phyloP scores from a whole-genome alignment of 352 stramenopile species.

The Pythium aphanidermatum region DNA sequence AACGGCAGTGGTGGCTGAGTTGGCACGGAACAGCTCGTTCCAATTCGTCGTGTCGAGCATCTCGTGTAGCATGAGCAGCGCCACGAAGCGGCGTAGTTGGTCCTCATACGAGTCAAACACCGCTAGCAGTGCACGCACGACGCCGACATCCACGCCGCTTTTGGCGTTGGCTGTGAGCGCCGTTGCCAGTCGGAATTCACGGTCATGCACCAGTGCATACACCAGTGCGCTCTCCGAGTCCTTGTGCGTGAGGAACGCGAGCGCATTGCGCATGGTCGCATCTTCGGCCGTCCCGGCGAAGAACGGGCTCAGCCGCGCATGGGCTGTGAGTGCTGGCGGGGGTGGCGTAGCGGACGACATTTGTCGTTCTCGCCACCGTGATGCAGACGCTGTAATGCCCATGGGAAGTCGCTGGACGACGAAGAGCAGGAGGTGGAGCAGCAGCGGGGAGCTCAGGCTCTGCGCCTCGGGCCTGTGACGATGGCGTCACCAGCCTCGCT shows the following conservation, averaged over 20 bases:
- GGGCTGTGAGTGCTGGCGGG: not conserved
- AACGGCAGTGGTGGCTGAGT: constrained; percentile 65
- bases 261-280: constrained; percentile 48
- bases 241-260: constrained; percentile 59
- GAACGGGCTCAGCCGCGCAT: not conserved
- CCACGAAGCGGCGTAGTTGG: constrained; percentile 58
- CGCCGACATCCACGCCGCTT: constrained; percentile 33
- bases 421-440: too few species aligned
- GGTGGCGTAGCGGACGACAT: not conserved
- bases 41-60: constrained; percentile 77
- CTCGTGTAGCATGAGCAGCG: constrained; percentile 67
- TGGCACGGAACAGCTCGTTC: constrained; percentile 80
- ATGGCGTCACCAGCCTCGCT: too few species aligned
- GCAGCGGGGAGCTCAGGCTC: too few species aligned
- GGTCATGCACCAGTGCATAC: constrained; percentile 71
- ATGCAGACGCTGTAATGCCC: too few species aligned
- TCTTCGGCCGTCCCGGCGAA: constrained; percentile 18
- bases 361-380: too few species aligned
- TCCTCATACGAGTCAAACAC: constrained; percentile 73
- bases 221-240: constrained; percentile 64
- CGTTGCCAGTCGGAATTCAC: constrained; percentile 65
- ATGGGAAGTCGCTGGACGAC: too few species aligned
- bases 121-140: constrained; percentile 63
- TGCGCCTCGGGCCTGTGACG: too few species aligned
- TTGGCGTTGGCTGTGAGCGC: constrained; percentile 36